Percentiles rank a stretch among this genome's conserved stretches.
phyloP scores from a whole-genome alignment of 495 filamentous ascomycete species.

The Hypoxylon lienhwacheense region DNA sequence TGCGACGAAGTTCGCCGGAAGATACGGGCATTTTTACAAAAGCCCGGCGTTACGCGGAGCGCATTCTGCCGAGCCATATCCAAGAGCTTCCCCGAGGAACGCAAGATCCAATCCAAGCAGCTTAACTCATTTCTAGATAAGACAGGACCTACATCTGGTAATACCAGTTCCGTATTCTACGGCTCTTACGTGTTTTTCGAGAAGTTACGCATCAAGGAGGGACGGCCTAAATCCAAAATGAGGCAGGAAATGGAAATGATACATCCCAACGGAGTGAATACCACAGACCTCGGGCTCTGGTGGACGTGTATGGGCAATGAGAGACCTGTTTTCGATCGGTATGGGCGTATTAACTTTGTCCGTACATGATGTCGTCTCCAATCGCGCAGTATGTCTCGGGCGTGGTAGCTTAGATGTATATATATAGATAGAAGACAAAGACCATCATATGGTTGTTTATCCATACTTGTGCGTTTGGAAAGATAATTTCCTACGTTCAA shows the following conservation, averaged over 20 bases:
- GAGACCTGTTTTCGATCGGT: neutral
- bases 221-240: slow-evolving; percentile 51
- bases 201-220: slow-evolving; percentile 54
- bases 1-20: slow-evolving; percentile 57
- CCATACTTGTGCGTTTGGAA: too few species aligned
- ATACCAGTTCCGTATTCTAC: slow-evolving; percentile 47
- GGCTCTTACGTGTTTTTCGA: slow-evolving; percentile 56
- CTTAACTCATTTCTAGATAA: slow-evolving; percentile 48
- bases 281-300: neutral
- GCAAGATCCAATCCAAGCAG: slow-evolving; percentile 34
- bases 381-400: too few species aligned
- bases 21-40: slow-evolving; percentile 48
- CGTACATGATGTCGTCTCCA: neutral
- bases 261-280: slow-evolving; percentile 7
- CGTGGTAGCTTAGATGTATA: neutral
- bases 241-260: slow-evolving; percentile 52
- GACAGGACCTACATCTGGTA: slow-evolving; percentile 48
- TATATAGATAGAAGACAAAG: neutral
- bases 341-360: slow-evolving; percentile 7
- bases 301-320: slow-evolving; percentile 3
- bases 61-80: slow-evolving; percentile 48
- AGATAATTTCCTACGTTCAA: too few species aligned
- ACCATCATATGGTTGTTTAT: neutral
- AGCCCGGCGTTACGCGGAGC: slow-evolving; percentile 47
- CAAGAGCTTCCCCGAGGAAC: slow-evolving; percentile 33